Evolutionary conservation across 2,329 filamentous ascomycete genomes (phyloP).

Genomic region (Myriosclerotinia curreyana): DNA sequence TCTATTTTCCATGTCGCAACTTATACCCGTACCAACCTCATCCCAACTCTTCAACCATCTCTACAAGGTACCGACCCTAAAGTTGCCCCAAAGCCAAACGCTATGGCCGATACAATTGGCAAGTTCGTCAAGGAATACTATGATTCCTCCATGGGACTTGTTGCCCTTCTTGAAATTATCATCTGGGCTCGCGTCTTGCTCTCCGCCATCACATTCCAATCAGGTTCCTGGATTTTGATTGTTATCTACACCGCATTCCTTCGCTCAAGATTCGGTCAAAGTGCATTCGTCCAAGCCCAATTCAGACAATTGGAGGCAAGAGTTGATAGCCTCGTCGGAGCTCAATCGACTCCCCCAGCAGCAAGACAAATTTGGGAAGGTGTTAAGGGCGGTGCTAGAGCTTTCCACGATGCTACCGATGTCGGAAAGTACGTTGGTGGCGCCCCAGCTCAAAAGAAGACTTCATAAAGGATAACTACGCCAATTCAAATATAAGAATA

Average conservation of each 20-base stretch:
- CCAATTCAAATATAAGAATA: background rate
- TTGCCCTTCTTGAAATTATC: slow-evolving; percentile 81
- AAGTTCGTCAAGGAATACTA: slow-evolving; percentile 98
- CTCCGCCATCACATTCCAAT: slow-evolving; percentile 81
- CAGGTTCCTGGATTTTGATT: slow-evolving; percentile 86
- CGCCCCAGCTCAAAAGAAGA: slow-evolving; percentile 58
- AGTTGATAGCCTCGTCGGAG: slow-evolving; percentile 76
- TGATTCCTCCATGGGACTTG: slow-evolving; percentile 90
- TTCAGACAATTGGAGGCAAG: slow-evolving; percentile 70
- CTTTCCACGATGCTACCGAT: slow-evolving; percentile 79
- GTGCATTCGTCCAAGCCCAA: slow-evolving; percentile 83
- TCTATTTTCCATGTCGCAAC: slow-evolving; percentile 98
- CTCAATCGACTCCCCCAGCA: slow-evolving; percentile 80
- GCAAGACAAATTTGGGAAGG: slow-evolving; percentile 77
- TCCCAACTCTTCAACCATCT: slow-evolving; percentile 78
- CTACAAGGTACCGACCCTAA: slow-evolving; percentile 55
- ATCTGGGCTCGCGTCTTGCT: slow-evolving; percentile 82
- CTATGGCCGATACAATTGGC: slow-evolving; percentile 78
- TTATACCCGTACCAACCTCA: slow-evolving; percentile 89
- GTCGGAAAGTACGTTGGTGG: slow-evolving; percentile 67
- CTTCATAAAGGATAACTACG: slow-evolving; percentile 31
- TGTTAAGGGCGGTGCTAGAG: slow-evolving; percentile 68
- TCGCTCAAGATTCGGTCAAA: slow-evolving; percentile 85
- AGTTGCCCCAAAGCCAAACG: slow-evolving; percentile 49
- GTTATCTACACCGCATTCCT: slow-evolving; percentile 87